These are phyloP conservation scores for Microsporum audouinii DNA, from an alignment of 2,329 filamentous ascomycete species.

Conservation along the genomic window DNA sequence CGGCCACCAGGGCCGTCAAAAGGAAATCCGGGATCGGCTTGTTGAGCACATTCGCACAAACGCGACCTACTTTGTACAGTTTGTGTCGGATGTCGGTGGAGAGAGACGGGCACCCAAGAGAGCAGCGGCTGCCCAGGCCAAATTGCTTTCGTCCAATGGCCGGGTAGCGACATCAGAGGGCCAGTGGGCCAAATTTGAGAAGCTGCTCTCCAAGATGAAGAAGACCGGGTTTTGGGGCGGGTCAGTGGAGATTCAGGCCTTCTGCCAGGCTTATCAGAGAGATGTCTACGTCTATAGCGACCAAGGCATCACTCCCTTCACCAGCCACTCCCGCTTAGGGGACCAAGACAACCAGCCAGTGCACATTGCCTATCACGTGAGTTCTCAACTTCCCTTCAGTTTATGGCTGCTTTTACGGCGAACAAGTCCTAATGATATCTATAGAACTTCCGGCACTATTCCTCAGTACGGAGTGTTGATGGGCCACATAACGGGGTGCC, in stretches of 20 bases:
- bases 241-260: constrained; percentile 57
- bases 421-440: constrained; percentile 10
- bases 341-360: constrained; percentile 28
- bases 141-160: constrained; percentile 33
- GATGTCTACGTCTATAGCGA: constrained; percentile 51
- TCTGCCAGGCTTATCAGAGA: constrained; percentile 49
- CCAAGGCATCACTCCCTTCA: constrained; percentile 29
- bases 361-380: constrained; percentile 54
- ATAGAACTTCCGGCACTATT: constrained; percentile 55
- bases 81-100: constrained; percentile 47
- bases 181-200: constrained; percentile 47
- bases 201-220: constrained; percentile 49
- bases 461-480: constrained; percentile 50
- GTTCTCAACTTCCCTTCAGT: constrained; percentile 18
- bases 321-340: constrained; percentile 36
- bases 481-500: constrained; percentile 49
- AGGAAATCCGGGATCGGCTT: constrained; percentile 47
- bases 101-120: constrained; percentile 49
- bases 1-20: constrained; percentile 47
- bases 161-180: constrained; percentile 43
- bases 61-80: constrained; percentile 52
- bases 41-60: constrained; percentile 53
- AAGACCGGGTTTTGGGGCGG: constrained; percentile 52
- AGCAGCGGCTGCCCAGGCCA: constrained; percentile 28
- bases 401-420: background rate